Conservation (phyloP, 2,329 filamentous ascomycete species). For the Sporothrix curviconia region DNA sequence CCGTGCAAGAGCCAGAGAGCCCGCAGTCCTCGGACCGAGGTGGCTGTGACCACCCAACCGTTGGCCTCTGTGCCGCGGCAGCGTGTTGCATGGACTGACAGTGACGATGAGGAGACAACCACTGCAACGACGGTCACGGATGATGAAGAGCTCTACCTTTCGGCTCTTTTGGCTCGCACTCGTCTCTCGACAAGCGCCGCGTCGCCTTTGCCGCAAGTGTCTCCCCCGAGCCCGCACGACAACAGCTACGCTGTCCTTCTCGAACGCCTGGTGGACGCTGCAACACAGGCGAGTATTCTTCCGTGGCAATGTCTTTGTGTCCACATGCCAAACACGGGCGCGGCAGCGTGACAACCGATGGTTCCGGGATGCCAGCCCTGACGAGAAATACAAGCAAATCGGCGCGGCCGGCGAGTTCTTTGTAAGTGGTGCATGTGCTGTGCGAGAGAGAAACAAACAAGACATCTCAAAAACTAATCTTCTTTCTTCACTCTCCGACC, state of each 20-base stretch:
- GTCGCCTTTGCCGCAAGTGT: background rate
- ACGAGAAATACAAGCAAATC: slow-evolving; percentile 5
- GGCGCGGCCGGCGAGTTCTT: slow-evolving; percentile 9
- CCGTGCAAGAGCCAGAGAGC: background rate
- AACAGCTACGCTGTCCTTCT: background rate
- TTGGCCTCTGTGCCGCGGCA: background rate
- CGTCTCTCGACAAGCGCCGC: background rate
- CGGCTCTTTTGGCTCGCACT: background rate
- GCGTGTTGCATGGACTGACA: background rate
- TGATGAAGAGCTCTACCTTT: background rate
- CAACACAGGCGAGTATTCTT: background rate
- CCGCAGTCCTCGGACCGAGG: background rate
- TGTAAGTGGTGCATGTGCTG: background rate
- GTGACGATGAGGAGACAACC: background rate
- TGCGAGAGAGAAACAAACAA: background rate
- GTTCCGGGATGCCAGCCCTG: background rate
- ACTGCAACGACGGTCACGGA: background rate
- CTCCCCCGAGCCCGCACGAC: background rate
- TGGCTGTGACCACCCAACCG: background rate
- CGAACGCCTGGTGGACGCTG: background rate
- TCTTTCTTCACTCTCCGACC: background rate
- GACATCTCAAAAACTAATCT: background rate
- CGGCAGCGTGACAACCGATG: background rate
- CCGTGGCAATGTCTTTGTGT: background rate
- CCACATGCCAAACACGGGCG: background rate